Percentiles rank a stretch among this genome's conserved stretches.
phyloP scores from a whole-genome alignment of 2,329 filamentous ascomycete genomes.

The Boeremia exigua region DNA sequence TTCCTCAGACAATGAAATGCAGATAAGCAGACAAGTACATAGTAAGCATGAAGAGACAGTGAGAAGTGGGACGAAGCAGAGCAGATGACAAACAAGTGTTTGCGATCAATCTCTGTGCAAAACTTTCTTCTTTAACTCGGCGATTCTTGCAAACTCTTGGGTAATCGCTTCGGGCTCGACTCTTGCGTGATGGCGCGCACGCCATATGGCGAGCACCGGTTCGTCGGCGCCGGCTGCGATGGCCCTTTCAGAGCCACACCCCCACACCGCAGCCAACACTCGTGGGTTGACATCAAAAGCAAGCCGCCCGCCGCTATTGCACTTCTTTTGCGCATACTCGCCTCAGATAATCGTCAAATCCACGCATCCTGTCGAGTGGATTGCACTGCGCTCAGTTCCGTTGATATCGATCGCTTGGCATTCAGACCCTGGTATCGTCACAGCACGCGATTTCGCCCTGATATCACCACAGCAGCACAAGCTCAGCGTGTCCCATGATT shows the following conservation, averaged over 20 bases:
- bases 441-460: slow-evolving; percentile 28
- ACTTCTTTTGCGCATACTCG: background rate
- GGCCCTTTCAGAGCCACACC: slow-evolving; percentile 2
- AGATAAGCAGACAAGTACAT: slow-evolving; percentile 6
- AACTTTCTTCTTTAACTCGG: background rate
- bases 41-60: background rate
- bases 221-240: slow-evolving; percentile 7
- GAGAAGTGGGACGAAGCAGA: background rate
- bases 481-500: slow-evolving; percentile 23
- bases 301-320: slow-evolving; percentile 1
- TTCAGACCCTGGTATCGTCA: slow-evolving; percentile 18
- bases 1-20: background rate
- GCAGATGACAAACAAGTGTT: background rate
- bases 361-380: background rate
- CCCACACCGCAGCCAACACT: slow-evolving; percentile 9
- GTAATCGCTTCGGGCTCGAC: slow-evolving; percentile 12
- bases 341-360: background rate
- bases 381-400: slow-evolving; percentile 11
- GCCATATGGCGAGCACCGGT: slow-evolving; percentile 13
- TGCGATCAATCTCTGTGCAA: slow-evolving; percentile 5
- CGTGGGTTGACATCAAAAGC: slow-evolving; percentile 8
- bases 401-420: slow-evolving; percentile 9
- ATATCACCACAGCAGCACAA: slow-evolving; percentile 26
- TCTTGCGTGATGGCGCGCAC: slow-evolving; percentile 11
- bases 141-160: slow-evolving; percentile 12